These are phyloP conservation scores for Alternaria gaisen DNA, from an alignment of 2,329 filamentous ascomycete species.

Conservation along the genomic window DNA sequence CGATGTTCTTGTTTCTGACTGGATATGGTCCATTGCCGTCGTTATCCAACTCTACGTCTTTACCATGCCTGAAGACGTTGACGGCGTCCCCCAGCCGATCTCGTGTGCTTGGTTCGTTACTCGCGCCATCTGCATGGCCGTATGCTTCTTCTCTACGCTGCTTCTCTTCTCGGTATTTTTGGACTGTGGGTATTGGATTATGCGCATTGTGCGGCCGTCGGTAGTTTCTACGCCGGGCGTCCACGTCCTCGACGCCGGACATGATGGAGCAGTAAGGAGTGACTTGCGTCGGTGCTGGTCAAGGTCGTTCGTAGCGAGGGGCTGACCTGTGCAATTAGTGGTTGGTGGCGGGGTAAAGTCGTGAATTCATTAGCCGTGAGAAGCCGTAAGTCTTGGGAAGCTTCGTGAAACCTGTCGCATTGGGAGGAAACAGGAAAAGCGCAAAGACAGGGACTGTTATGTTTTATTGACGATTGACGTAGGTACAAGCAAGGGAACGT, in stretches of 20 bases:
- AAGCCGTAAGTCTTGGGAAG: background rate
- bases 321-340: background rate
- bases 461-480: conserved; percentile 35
- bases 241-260: conserved; percentile 56
- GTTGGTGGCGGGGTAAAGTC: conserved; percentile 1
- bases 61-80: conserved; percentile 44
- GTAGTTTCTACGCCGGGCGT: conserved; percentile 49
- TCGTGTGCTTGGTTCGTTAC: conserved; percentile 43
- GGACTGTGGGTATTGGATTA: conserved; percentile 58
- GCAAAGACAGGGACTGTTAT: conserved; percentile 19
- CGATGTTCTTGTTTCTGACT: conserved; percentile 49
- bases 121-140: conserved; percentile 29
- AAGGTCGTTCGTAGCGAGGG: conserved; percentile 8
- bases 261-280: conserved; percentile 28
- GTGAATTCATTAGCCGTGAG: conserved; percentile 8
- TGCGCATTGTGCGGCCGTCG: conserved; percentile 55
- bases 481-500: conserved; percentile 21
- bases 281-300: background rate
- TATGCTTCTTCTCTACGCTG: conserved; percentile 51
- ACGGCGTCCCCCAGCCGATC: conserved; percentile 50
- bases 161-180: conserved; percentile 58
- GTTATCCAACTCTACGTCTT: conserved; percentile 33
- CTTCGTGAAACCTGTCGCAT: background rate
- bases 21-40: conserved; percentile 44
- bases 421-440: conserved; percentile 23